A percentile compares a stretch with the other conserved stretches of the same genome.
These are phyloP conservation scores for Spiraea crenata DNA, from an alignment of 331 rosid species.

Conservation along the genomic window DNA sequence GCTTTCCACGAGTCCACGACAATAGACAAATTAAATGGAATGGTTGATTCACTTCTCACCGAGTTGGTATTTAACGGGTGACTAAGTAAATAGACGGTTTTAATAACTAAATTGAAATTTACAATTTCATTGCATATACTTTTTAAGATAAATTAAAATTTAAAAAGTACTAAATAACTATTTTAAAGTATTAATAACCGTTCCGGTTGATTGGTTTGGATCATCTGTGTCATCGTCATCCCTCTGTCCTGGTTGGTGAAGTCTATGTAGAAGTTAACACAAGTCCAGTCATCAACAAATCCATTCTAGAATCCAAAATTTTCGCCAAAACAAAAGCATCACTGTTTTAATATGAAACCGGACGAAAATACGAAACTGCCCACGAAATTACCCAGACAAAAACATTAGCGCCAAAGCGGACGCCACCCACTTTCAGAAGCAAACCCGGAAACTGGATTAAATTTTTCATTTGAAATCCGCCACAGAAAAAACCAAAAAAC, in stretches of 20 bases:
- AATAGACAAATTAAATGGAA: no score
- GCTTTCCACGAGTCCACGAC: no score
- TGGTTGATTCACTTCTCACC: no score
- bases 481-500: not conserved
- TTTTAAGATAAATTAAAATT: no score
- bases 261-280: not conserved
- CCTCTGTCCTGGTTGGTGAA: not conserved
- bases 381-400: conserved; percentile 36
- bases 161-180: no score
- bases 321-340: not conserved
- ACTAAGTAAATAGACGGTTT: no score
- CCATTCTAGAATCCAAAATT: not conserved
- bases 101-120: no score
- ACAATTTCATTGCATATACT: no score
- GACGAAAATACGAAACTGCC: conserved; percentile 50
- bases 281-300: not conserved
- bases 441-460: not conserved
- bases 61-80: no score
- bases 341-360: not conserved
- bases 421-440: conserved; percentile 11
- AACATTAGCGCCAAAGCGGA: conserved; percentile 11
- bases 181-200: no score
- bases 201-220: no score
- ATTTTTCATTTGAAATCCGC: conserved; percentile 3
- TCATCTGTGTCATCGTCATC: not conserved